Percentiles rank a stretch among this genome's conserved stretches.
These are phyloP conservation scores for Corylus avellana DNA, from an alignment of 306 rosid genomes.

Conservation along the genomic window DNA sequence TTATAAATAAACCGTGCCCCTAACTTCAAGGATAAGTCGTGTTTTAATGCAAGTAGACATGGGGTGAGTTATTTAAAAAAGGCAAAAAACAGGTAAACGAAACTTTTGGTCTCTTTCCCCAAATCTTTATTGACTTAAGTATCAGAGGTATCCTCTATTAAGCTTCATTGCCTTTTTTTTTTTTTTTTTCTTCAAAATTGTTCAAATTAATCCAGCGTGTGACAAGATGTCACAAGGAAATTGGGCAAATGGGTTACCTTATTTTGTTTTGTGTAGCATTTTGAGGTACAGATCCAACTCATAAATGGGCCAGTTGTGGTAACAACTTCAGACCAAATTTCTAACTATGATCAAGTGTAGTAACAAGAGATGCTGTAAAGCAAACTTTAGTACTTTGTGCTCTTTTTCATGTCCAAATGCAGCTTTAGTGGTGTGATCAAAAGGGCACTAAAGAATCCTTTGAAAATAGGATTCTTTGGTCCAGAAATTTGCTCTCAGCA, in stretches of 20 bases:
- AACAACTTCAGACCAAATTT: background rate
- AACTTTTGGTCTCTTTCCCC: no score
- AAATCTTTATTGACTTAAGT: no score
- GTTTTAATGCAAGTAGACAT: no score
- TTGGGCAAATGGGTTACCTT: background rate
- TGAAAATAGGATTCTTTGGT: constrained; percentile 46
- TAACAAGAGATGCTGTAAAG: background rate
- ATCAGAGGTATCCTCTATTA: no score
- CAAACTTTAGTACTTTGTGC: background rate
- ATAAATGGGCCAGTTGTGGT: background rate
- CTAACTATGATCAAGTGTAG: background rate
- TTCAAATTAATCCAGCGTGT: no score
- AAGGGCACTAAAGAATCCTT: constrained; percentile 45
- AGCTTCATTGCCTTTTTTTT: no score
- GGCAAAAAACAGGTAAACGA: no score
- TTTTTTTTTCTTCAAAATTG: no score
- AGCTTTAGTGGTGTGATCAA: constrained; percentile 36
- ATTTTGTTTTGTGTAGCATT: background rate
- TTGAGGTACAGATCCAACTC: background rate
- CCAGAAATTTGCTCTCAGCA: constrained; percentile 43
- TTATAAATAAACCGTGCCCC: no score
- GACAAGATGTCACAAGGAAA: background rate
- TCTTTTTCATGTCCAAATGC: constrained; percentile 14
- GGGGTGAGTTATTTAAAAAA: no score
- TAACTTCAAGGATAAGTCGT: no score